Evolutionary conservation across 805 yeast genomes (phyloP).

Genomic region (Candida xyloterini): DNA sequence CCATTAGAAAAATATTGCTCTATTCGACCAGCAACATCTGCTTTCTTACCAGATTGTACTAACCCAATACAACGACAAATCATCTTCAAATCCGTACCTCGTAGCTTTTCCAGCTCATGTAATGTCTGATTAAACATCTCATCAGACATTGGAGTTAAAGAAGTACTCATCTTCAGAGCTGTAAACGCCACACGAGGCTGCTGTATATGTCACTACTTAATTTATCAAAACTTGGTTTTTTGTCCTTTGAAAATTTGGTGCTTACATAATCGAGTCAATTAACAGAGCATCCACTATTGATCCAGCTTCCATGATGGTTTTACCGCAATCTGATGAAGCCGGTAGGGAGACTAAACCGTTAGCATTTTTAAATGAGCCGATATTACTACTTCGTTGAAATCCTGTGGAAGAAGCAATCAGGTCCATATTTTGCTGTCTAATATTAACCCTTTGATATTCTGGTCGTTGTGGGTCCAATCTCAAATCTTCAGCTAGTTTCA

Average conservation of each 20-base stretch:
- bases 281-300: slow-evolving; percentile 26
- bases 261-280: slow-evolving; percentile 20
- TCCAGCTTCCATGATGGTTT: slow-evolving; percentile 19
- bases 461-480: slow-evolving; percentile 45
- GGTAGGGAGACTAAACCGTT: slow-evolving; percentile 47
- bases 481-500: slow-evolving; percentile 31
- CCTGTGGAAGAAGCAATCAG: slow-evolving; percentile 45
- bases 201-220: background rate
- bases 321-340: slow-evolving; percentile 22
- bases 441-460: slow-evolving; percentile 46
- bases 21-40: slow-evolving; percentile 55
- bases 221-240: background rate
- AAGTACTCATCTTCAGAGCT: slow-evolving; percentile 15
- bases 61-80: slow-evolving; percentile 50
- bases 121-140: slow-evolving; percentile 28
- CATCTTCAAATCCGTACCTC: slow-evolving; percentile 51
- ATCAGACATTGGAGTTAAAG: slow-evolving; percentile 17
- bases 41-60: slow-evolving; percentile 56
- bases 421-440: slow-evolving; percentile 29
- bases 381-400: slow-evolving; percentile 48
- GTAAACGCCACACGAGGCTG: slow-evolving; percentile 6
- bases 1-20: slow-evolving; percentile 44
- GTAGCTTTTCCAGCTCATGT: slow-evolving; percentile 34
- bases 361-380: slow-evolving; percentile 46
- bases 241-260: background rate